Conservation (phyloP, 352 stramenopile species). For the Halophytophthora polymorphica region DNA sequence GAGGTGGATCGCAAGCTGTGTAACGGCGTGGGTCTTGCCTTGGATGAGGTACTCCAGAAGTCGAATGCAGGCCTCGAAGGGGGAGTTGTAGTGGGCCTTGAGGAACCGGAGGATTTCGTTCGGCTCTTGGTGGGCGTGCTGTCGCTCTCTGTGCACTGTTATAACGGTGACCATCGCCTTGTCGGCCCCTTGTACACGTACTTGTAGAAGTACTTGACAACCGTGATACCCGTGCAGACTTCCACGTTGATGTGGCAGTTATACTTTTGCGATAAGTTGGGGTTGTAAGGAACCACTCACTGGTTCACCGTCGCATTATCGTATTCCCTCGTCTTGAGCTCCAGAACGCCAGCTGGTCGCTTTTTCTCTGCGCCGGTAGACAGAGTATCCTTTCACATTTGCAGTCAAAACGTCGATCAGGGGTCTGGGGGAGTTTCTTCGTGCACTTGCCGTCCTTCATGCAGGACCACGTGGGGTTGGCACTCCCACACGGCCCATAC, state of each 20-base stretch:
- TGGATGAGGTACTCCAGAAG: slow-evolving; percentile 24
- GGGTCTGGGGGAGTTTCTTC: slow-evolving; percentile 23
- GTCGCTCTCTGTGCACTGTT: background rate
- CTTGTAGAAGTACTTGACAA: slow-evolving; percentile 61
- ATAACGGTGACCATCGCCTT: slow-evolving; percentile 15
- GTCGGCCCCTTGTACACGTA: slow-evolving; percentile 63
- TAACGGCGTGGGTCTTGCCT: slow-evolving; percentile 13
- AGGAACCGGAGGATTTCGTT: slow-evolving; percentile 30
- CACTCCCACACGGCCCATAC: slow-evolving; percentile 8
- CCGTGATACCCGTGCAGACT: slow-evolving; percentile 29
- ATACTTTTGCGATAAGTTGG: slow-evolving; percentile 46
- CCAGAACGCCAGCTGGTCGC: background rate
- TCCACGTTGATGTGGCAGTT: slow-evolving; percentile 62
- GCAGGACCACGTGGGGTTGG: slow-evolving; percentile 4
- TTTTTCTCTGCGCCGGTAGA: slow-evolving; percentile 9
- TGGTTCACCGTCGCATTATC: slow-evolving; percentile 27
- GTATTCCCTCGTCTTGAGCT: background rate
- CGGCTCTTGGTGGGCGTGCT: background rate
- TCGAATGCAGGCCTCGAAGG: slow-evolving; percentile 18
- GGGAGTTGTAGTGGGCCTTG: slow-evolving; percentile 21
- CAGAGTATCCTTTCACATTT: slow-evolving; percentile 10
- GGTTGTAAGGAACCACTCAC: slow-evolving; percentile 61
- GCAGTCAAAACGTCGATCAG: slow-evolving; percentile 5
- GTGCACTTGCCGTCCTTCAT: slow-evolving; percentile 23
- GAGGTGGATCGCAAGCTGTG: slow-evolving; percentile 2